Percentiles rank a stretch among this genome's conserved stretches.
phyloP scores from a whole-genome alignment of 768 basidiomycete species.

The Tricholomella constricta region DNA sequence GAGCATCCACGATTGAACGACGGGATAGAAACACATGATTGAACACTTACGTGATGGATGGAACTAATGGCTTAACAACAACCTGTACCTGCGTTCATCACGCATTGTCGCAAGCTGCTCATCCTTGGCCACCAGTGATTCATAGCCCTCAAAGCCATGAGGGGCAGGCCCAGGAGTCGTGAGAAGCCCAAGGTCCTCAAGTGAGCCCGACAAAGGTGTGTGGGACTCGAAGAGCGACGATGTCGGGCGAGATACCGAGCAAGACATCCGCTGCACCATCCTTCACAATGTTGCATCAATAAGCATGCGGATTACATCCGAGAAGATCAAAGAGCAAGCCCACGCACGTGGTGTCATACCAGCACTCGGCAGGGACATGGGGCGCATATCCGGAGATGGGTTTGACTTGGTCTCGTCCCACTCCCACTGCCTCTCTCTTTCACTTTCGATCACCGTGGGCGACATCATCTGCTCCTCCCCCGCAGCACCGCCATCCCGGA shows the following conservation, averaged over 20 bases:
- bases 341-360: slow-evolving; percentile 24
- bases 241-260: slow-evolving; percentile 11
- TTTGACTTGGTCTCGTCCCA: slow-evolving; percentile 17
- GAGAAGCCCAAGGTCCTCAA: slow-evolving; percentile 12
- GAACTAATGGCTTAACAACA: slow-evolving; percentile 66
- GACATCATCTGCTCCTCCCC: not conserved
- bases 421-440: slow-evolving; percentile 5
- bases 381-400: slow-evolving; percentile 45
- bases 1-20: not conserved
- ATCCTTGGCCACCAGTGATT: slow-evolving; percentile 40
- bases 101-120: slow-evolving; percentile 41
- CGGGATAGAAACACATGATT: not conserved
- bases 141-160: slow-evolving; percentile 32
- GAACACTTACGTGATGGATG: slow-evolving; percentile 62
- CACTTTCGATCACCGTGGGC: slow-evolving; percentile 18
- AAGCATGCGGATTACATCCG: too few species aligned
- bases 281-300: not conserved
- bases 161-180: not conserved
- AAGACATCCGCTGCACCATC: not conserved
- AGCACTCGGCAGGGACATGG: slow-evolving; percentile 27
- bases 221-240: slow-evolving; percentile 34
- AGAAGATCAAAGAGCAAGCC: not conserved
- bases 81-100: slow-evolving; percentile 70
- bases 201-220: slow-evolving; percentile 27
- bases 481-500: not conserved